Conservation (phyloP, 1,284 basidiomycete genomes). For the Porogramme epimiltina region DNA sequence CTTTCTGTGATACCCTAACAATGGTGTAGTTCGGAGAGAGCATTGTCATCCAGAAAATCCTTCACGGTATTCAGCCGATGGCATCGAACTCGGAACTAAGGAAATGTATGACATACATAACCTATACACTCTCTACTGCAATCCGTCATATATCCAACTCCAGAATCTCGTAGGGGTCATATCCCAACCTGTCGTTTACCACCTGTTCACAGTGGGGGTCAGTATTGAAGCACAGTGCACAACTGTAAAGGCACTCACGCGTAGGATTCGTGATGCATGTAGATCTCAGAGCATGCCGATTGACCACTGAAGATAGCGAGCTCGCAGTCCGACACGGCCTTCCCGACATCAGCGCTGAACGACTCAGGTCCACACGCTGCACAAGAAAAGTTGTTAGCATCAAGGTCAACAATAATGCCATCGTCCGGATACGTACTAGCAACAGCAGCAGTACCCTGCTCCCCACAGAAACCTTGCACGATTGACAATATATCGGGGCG, state of each 20-base stretch:
- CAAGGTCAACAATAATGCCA: background rate
- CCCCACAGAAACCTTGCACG: slow-evolving; percentile 20
- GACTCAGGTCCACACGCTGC: slow-evolving; percentile 39
- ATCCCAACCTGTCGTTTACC: too few relatives aligned
- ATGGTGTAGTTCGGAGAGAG: too few relatives aligned
- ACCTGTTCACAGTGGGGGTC: too few relatives aligned
- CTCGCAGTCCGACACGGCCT: slow-evolving; percentile 37
- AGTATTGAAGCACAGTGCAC: too few relatives aligned
- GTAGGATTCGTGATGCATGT: slow-evolving; percentile 11
- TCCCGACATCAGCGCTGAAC: slow-evolving; percentile 38
- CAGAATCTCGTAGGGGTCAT: too few relatives aligned
- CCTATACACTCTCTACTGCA: too few relatives aligned
- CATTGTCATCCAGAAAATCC: too few relatives aligned
- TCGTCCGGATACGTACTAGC: slow-evolving; percentile 18
- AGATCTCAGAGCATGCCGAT: slow-evolving; percentile 9
- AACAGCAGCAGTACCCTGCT: slow-evolving; percentile 20
- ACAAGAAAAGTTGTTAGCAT: background rate
- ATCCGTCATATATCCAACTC: too few relatives aligned
- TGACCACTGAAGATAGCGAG: slow-evolving; percentile 24
- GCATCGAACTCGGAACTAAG: too few relatives aligned
- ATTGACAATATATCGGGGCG: slow-evolving; percentile 12
- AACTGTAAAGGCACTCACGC: background rate
- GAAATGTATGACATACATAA: too few relatives aligned
- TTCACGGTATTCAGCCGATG: too few relatives aligned
- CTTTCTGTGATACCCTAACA: too few relatives aligned